Base-by-base conservation (phyloP, 148 eudicot genomes). In the Amaranthus palmeri region DNA sequence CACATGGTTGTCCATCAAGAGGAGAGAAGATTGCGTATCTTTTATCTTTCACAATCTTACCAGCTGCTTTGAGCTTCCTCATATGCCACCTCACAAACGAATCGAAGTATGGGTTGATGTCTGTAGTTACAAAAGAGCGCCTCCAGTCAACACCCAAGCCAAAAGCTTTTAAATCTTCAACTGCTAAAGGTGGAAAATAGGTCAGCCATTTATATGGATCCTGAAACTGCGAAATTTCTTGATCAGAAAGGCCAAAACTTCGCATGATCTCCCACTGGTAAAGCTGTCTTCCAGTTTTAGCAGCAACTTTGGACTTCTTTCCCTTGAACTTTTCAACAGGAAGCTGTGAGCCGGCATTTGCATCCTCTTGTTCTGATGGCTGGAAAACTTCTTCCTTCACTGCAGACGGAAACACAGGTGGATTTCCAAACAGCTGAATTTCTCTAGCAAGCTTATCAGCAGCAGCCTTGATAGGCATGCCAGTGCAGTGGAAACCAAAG, bases 261-360 rank as follows among this genome's bases (percentile, higher is more conserved):
- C 78, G 85, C 97, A 92, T 89, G 66, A 92, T 92, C 80, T 92
- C 90, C 97, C 96, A 92, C 70, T 92, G 92, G 76, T 89, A 89
- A 65, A 82, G 79, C 73, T 86, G 86, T 0, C 78, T 83, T 45
- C 96, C 91, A 53, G 92, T 17, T 75, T 92, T 92, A 7, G 97
- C 85, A 54, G 82, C 79, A 64, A 85, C 91, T 83, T 92, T 92
- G 7, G 96, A 92, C 73, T 89, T 92, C 76, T 92, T 92, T 0
- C 96, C 92, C 82, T 87, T 92, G 52, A 86, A 92, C 61, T 87
- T 83, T n/a, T 79, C 91, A 11, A 88, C 87, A 25, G 72, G 73
- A n/a, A 66, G 63, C 76, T 84, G 85, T 65, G 79, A 76, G 51
- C 54, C 87, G 40, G 67, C 79, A 74, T 53, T 74, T 10, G 69